A percentile compares a stretch with the other conserved stretches of the same genome.
phyloP scores from a whole-genome alignment of 2,329 filamentous ascomycete species.

The Colletotrichum kahawae region DNA sequence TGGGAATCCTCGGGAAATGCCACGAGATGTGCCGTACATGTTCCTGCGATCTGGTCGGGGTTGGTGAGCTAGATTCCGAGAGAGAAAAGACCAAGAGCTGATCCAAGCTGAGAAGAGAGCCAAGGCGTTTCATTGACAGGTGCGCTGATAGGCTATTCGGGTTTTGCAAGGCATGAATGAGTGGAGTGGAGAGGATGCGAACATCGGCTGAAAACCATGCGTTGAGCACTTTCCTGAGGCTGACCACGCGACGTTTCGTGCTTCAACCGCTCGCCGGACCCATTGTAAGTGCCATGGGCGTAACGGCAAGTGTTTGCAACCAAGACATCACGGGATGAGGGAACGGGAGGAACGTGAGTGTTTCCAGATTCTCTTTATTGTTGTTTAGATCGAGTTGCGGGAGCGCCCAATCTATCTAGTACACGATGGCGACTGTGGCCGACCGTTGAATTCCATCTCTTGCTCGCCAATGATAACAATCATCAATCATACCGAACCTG shows the following conservation, averaged over 20 bases:
- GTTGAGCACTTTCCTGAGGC: background rate
- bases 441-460: background rate
- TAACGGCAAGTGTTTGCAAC: background rate
- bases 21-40: background rate
- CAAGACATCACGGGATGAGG: background rate
- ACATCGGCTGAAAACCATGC: background rate
- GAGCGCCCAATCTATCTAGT: slow-evolving; percentile 18
- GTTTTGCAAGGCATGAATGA: background rate
- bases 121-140: background rate
- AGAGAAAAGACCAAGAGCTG: background rate
- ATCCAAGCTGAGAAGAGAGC: background rate
- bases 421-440: background rate
- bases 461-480: slow-evolving; percentile 12
- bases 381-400: slow-evolving; percentile 14
- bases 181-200: background rate
- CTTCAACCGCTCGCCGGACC: background rate
- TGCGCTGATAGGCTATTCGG: background rate
- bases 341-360: background rate
- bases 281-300: background rate
- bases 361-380: background rate
- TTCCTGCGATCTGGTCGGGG: background rate
- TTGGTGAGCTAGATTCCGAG: background rate
- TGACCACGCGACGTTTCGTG: slow-evolving; percentile 12
- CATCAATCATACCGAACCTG: slow-evolving; percentile 20
- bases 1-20: background rate